Conservation (phyloP, 2,329 filamentous ascomycete genomes). For the Hirsutella minnesotensis region DNA sequence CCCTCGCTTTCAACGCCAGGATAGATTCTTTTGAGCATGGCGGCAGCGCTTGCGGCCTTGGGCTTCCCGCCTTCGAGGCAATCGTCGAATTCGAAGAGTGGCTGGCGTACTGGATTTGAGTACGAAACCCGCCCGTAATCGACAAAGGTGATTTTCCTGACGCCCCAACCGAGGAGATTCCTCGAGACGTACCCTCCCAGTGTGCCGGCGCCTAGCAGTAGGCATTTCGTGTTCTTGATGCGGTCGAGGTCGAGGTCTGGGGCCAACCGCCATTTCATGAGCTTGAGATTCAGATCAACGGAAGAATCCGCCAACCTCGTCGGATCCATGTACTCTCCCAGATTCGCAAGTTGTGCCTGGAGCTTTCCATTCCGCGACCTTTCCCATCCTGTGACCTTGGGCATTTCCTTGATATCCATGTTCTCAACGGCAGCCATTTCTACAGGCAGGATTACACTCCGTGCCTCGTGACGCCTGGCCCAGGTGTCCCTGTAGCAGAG, state of each 20-base stretch:
- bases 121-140: constrained; percentile 91
- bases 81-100: constrained; percentile 81
- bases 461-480: constrained; percentile 62
- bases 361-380: constrained; percentile 70
- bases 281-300: constrained; percentile 89
- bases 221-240: constrained; percentile 81
- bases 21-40: constrained; percentile 74
- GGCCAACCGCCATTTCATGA: constrained; percentile 98
- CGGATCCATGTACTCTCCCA: constrained; percentile 92
- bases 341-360: constrained; percentile 63
- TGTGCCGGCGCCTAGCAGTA: constrained; percentile 85
- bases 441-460: constrained; percentile 66
- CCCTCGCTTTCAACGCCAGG: constrained; percentile 78
- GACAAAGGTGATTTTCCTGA: constrained; percentile 88
- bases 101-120: constrained; percentile 92
- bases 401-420: constrained; percentile 45
- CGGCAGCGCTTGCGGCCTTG: constrained; percentile 73
- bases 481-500: constrained; percentile 85
- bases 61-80: constrained; percentile 73
- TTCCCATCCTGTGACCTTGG: constrained; percentile 94
- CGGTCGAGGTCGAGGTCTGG: constrained; percentile 77
- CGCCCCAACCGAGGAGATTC: constrained; percentile 89
- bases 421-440: constrained; percentile 37
- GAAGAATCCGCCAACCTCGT: constrained; percentile 78
- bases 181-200: constrained; percentile 88